A percentile compares a stretch with the other conserved stretches of the same genome.
phyloP scores from a whole-genome alignment of 352 stramenopile genomes.

The Phytophthora pistaciae region DNA sequence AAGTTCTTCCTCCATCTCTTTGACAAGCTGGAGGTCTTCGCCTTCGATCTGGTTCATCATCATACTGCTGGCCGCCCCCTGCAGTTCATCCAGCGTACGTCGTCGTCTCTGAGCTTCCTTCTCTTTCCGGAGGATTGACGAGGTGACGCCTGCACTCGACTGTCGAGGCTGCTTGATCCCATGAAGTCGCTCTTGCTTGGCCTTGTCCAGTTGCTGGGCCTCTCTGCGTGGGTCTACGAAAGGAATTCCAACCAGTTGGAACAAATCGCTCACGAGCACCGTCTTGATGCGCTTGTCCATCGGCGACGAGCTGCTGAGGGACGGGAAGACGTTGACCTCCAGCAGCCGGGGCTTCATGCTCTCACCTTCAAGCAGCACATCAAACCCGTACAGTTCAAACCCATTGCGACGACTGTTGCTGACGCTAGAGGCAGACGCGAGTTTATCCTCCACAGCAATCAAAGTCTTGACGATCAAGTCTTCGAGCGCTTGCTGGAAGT shows the following conservation, averaged over 20 bases:
- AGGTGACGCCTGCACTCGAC: background rate
- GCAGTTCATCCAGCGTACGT: conserved; percentile 46
- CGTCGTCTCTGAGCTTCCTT: conserved; percentile 29
- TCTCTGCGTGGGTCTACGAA: conserved; percentile 52
- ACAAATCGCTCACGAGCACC: conserved; percentile 88
- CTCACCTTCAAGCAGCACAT: conserved; percentile 84
- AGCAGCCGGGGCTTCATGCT: conserved; percentile 86
- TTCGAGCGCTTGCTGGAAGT: conserved; percentile 59
- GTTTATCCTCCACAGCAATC: conserved; percentile 84
- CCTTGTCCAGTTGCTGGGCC: conserved; percentile 46
- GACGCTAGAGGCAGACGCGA: conserved; percentile 47
- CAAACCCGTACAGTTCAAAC: conserved; percentile 93
- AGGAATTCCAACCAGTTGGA: conserved; percentile 79
- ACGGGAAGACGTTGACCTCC: conserved; percentile 93
- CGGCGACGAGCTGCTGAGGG: conserved; percentile 83
- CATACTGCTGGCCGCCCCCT: conserved; percentile 19
- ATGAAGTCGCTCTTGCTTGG: conserved; percentile 60
- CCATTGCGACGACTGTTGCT: conserved; percentile 42
- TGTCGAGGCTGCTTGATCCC: conserved; percentile 38
- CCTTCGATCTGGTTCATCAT: conserved; percentile 56
- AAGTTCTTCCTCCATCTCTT: conserved; percentile 74
- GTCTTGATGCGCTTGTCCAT: conserved; percentile 93
- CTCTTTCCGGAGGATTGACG: conserved; percentile 23
- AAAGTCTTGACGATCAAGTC: conserved; percentile 92
- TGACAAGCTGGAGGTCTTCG: conserved; percentile 60